phyloP scores from a whole-genome alignment of 345 rosid genomes.

The Euphorbia lathyris region DNA sequence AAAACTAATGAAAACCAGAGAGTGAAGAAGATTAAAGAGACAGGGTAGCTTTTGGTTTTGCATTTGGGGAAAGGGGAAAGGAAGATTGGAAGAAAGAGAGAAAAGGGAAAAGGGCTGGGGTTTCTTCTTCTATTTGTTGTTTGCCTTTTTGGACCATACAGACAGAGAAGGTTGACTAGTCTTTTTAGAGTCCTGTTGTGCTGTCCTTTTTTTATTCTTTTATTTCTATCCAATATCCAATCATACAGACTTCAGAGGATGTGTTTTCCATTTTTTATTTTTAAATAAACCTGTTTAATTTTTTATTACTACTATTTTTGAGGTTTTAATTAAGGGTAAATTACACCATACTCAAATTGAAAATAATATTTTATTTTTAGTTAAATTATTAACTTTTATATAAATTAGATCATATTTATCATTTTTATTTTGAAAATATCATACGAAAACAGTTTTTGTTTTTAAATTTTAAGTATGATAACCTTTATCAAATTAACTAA shows the following conservation, averaged over 20 bases:
- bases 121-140: not conserved
- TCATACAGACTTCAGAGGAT: not conserved
- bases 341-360: no score
- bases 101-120: not conserved
- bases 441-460: no score
- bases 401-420: no score
- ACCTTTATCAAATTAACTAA: no score
- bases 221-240: not conserved
- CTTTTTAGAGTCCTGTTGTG: slow-evolving; percentile 8
- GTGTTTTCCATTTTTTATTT: not conserved
- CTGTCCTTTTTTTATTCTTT: not conserved
- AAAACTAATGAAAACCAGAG: not conserved
- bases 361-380: no score
- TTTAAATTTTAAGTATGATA: no score
- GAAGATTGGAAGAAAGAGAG: not conserved
- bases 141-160: slow-evolving; percentile 26
- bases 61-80: not conserved
- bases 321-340: no score
- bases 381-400: no score
- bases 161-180: slow-evolving; percentile 27
- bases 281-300: not conserved
- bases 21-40: not conserved
- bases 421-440: no score
- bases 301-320: no score
- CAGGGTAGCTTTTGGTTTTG: not conserved